These are phyloP conservation scores for Magnaporthiopsis poae DNA, from an alignment of 2,329 filamentous ascomycete genomes.

Conservation along the genomic window DNA sequence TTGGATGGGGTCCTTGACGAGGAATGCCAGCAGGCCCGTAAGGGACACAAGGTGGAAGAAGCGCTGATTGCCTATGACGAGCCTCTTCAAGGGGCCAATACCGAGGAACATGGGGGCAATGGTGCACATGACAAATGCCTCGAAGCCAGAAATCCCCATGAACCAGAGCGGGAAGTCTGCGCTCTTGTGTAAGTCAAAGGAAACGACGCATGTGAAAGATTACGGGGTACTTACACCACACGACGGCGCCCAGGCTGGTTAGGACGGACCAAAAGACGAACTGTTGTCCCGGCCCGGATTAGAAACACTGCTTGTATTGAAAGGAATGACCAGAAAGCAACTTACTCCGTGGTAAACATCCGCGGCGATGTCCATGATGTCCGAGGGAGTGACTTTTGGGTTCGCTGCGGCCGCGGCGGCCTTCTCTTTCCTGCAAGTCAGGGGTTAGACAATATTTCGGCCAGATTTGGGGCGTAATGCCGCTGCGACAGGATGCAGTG, in stretches of 20 bases:
- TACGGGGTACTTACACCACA: slow-evolving; percentile 55
- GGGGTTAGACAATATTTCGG: not conserved
- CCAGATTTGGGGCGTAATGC: not conserved
- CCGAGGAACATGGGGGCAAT: slow-evolving; percentile 71
- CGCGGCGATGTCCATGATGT: slow-evolving; percentile 69
- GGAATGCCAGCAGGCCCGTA: slow-evolving; percentile 68
- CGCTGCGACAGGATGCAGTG: not conserved
- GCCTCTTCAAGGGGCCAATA: slow-evolving; percentile 56
- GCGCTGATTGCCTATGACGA: slow-evolving; percentile 60
- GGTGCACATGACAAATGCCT: slow-evolving; percentile 77
- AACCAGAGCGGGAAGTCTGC: slow-evolving; percentile 92
- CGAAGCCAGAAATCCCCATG: slow-evolving; percentile 97
- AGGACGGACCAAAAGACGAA: slow-evolving; percentile 94
- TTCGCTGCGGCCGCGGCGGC: slow-evolving; percentile 63
- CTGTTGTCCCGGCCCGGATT: slow-evolving; percentile 29
- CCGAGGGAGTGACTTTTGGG: slow-evolving; percentile 59
- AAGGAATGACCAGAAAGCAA: slow-evolving; percentile 10
- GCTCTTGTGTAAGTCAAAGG: slow-evolving; percentile 10
- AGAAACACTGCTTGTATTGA: not conserved
- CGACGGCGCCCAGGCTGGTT: slow-evolving; percentile 75
- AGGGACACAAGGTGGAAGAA: slow-evolving; percentile 64
- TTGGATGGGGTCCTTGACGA: slow-evolving; percentile 59
- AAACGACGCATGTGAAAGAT: not conserved
- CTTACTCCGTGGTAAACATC: slow-evolving; percentile 86
- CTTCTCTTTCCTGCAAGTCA: slow-evolving; percentile 51